phyloP scores from a whole-genome alignment of 495 filamentous ascomycete species.

The Neurospora sp. region DNA sequence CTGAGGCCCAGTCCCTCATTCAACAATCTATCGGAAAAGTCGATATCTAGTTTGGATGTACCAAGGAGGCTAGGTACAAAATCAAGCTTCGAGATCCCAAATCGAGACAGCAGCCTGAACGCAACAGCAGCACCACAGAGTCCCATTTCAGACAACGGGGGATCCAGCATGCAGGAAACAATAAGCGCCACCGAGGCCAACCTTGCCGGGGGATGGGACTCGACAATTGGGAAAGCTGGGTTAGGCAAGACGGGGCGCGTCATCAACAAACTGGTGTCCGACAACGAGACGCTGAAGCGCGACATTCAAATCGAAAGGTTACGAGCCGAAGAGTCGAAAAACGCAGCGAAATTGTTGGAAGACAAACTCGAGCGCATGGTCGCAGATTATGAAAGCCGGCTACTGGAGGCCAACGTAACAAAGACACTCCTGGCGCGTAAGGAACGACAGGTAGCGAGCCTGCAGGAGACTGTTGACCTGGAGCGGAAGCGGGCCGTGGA shows the following conservation, averaged over 20 bases:
- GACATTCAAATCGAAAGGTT: constrained; percentile 67
- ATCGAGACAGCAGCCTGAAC: constrained; percentile 19
- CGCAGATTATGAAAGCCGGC: constrained; percentile 55
- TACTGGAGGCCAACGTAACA: constrained; percentile 61
- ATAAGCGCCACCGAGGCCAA: constrained; percentile 11
- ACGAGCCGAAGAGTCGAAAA: constrained; percentile 61
- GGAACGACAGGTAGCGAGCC: constrained; percentile 69
- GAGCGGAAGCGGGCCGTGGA: constrained; percentile 54
- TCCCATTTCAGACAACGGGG: constrained; percentile 1
- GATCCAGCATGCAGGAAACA: constrained; percentile 4
- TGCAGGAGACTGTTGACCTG: constrained; percentile 54
- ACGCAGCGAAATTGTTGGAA: constrained; percentile 61
- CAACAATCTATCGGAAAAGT: constrained; percentile 5
- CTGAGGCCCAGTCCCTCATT: constrained; percentile 21
- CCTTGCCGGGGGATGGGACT: constrained; percentile 47
- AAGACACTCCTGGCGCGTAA: constrained; percentile 63
- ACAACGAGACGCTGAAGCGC: constrained; percentile 75
- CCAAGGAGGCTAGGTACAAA: constrained; percentile 1
- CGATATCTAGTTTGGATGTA: constrained; percentile 2
- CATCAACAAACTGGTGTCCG: constrained; percentile 79
- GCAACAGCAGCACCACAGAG: constrained; percentile 8
- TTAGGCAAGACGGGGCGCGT: constrained; percentile 89
- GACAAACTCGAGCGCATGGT: constrained; percentile 60
- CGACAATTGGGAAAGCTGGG: constrained; percentile 66
- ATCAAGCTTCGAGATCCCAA: constrained; percentile 17